Evolutionary conservation across 2,329 filamentous ascomycete species (phyloP), one percentile per base, ranked within the genome.

Genomic region (Diplocarpon mali): DNA sequence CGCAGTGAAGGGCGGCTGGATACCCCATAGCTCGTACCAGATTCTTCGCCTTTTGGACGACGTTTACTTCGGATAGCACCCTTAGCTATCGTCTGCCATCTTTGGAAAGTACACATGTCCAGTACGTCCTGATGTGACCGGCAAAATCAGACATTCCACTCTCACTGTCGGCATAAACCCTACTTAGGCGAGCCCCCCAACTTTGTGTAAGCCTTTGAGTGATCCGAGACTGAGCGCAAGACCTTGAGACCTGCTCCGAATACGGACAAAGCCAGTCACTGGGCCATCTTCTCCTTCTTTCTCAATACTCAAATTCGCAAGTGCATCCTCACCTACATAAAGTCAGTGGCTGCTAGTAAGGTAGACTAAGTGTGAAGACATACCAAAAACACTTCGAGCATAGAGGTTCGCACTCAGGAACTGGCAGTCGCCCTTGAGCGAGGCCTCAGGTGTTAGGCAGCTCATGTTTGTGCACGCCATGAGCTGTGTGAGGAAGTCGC

Each of bases 381-480:
- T 83, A 98, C 92, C 92, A 65, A 98, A 98, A 40, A 98, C 90
- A 63, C 89, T 96, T 58, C 87, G 80, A 50, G 92, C 92, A 62
- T 98, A 98, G 32, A 98, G 69, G 61, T 98, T 98, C 15, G 92
- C 92, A 62, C 89, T 95, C 64, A 98, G 67, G 73, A 98, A 98
- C 62, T 95, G 89, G 64, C 92, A 98, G 60, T 98, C 92, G 42
- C 92, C 92, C 72, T 95, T 90, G 64, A 98, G 76, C 48, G 88
- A 94, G 17, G 90, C 92, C 62, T 96, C 92, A 2, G 92, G 92
- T 6, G 92, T 98, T 59, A 98, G 69, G 65, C 92, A 98, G 64
- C 82, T 92, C 92, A 98, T 98, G 67, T 98, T 96, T 43, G 92
- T 98, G 64, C 85, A 90, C 50, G 88, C 87, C 92, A 96, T 96